Base-by-base conservation (phyloP, 2,329 filamentous ascomycete species). In the Fusarium sp. region DNA sequence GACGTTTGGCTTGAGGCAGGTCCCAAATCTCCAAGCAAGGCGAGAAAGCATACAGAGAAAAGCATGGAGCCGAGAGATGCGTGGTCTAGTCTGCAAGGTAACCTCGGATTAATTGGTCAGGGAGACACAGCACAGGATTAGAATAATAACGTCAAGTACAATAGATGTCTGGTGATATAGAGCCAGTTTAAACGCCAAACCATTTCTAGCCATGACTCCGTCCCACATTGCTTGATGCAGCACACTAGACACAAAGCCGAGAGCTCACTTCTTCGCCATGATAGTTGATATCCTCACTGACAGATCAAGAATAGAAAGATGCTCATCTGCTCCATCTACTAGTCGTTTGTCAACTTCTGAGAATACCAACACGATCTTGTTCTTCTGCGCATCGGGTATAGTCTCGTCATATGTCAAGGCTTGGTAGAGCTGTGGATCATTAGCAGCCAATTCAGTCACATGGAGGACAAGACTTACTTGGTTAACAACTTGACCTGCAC, bases 291-390 rank as follows among this genome's bases (percentile, higher is more conserved):
- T 92, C 77, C 93, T 91, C 78, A 98, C 86, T 11, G 92, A 88
- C 72, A 98, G 80, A 81, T 99, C 95, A 36, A 99, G 84, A 65
- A 98, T 92, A 2, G 93, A 94, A 29, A 99, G 85, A 80, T 99
- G 95, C 83, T 99, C 96, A 79, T 99, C 96, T 5, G 95, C 93
- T 13, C 96, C 96, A 81, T 99, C 97, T 10, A 97, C 92, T 50
- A 99, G 83, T 72, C 96, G 89, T 86, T 98, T 98, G 80, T 99
- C 96, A 33, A 95, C 88, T 81, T 98, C 95, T 1, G 95, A 98
- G 79, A 99, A 99, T 7, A 95, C 86, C 70, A 93, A 86, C 52
- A 95, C 92, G 65, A 99, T 95, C 80, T 92, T 92, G 79, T 95
- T 97, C 84, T 99, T 99, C 79, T 97, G 93, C 17, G 89, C 83